Conservation (phyloP, 139 green algal species). For the Raphidocelis subcapitata region DNA sequence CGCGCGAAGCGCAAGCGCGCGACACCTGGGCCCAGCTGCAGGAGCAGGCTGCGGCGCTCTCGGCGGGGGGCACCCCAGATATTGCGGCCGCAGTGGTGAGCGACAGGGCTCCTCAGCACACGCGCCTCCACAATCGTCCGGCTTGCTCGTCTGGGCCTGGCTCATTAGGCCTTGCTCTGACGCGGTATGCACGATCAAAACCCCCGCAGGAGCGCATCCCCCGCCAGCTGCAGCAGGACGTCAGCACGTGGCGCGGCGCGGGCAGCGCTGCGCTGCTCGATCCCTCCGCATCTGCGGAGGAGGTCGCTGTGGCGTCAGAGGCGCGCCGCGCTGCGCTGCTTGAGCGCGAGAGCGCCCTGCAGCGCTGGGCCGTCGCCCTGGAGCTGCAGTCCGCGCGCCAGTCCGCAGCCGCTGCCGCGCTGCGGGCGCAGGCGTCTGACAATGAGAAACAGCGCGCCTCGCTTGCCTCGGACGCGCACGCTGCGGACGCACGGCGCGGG, state of each 20-base stretch:
- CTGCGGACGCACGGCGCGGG: no score
- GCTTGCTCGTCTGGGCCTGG: no score
- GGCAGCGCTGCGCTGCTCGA: slow-evolving; percentile 9
- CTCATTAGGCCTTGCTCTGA: no score
- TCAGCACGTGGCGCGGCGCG: not conserved
- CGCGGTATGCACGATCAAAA: not conserved
- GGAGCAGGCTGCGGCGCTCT: not conserved
- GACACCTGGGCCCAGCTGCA: slow-evolving; percentile 24
- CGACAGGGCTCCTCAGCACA: no score
- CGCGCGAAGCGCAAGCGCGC: slow-evolving; percentile 9
- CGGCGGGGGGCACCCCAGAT: no score
- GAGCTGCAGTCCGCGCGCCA: slow-evolving; percentile 13
- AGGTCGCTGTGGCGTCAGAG: slow-evolving; percentile 2
- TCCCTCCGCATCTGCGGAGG: slow-evolving; percentile 4
- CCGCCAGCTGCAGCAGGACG: not conserved
- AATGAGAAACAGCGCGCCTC: not conserved
- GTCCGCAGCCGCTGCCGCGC: not conserved
- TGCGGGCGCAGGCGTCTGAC: slow-evolving; percentile 1
- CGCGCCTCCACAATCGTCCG: no score
- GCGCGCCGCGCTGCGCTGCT: slow-evolving; percentile 14
- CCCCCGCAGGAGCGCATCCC: not conserved
- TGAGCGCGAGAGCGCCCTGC: slow-evolving; percentile 19
- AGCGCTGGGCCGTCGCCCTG: slow-evolving; percentile 15
- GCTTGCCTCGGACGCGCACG: not conserved
- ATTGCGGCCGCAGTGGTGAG: no score